Conservation (phyloP, 805 yeast species). For the Schizosaccharomyces osmophilus region DNA sequence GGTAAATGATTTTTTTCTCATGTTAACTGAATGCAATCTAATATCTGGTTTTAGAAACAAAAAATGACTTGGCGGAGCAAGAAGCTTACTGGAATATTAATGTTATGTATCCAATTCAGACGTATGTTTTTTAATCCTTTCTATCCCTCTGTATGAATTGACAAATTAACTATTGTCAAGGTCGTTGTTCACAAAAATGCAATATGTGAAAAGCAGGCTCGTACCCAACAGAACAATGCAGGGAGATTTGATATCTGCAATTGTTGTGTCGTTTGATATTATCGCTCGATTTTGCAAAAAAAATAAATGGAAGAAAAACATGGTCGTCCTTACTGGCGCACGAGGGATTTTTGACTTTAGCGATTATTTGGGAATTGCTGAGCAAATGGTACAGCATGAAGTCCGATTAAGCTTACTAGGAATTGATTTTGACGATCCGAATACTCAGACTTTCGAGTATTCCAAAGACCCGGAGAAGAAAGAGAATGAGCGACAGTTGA, state of each 20-base stretch:
- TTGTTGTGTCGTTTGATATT: slow-evolving; percentile 17
- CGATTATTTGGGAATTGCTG: slow-evolving; percentile 5
- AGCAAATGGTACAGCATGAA: slow-evolving; percentile 1
- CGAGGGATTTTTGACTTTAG: slow-evolving; percentile 7
- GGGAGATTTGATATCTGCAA: slow-evolving; percentile 10
- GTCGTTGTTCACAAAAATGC: neutral
- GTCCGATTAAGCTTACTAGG: slow-evolving; percentile 1
- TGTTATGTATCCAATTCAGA: slow-evolving; percentile 4
- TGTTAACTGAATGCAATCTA: neutral
- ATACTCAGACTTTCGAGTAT: neutral
- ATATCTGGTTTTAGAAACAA: neutral
- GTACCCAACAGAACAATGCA: neutral
- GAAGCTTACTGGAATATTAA: slow-evolving; percentile 6
- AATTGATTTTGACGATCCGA: neutral
- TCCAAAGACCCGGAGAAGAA: neutral
- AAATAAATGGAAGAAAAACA: slow-evolving; percentile 16
- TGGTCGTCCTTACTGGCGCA: slow-evolving; percentile 17
- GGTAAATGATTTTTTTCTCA: slow-evolving; percentile 1
- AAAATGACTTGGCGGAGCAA: neutral
- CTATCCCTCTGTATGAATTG: neutral
- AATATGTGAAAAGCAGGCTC: slow-evolving; percentile 2
- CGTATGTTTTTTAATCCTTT: neutral
- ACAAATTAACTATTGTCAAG: neutral
- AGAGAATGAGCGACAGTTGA: neutral
- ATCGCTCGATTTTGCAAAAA: slow-evolving; percentile 11